Evolutionary conservation across 805 yeast species (phyloP), one percentile per base, ranked within the genome.

Genomic region (Ogataea nonfermentans): DNA sequence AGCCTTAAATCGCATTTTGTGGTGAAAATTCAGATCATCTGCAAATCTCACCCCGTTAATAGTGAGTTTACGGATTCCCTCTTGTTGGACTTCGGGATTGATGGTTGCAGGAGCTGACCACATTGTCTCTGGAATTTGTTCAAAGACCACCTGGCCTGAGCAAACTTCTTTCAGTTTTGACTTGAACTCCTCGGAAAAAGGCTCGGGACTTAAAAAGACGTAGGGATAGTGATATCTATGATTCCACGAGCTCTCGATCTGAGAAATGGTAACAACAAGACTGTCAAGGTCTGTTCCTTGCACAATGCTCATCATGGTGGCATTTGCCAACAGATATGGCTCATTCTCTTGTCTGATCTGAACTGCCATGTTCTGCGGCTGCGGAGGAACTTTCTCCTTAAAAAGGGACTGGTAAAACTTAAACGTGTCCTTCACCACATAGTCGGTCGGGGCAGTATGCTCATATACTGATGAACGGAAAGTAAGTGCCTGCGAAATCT

Each of bases 1-100:
- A 9, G 89, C 77, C 61, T 84, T 89, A 64, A 76, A 88, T 51
- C 96, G 76, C 65, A 95, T 86, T 91, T 87, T 84, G 63, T 84
- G 90, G 57, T 95, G 78, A 65, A 85, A 87, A 9, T 88, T 70
- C 43, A 74, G 78, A 5, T 82, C 74, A 44, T 73, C 83, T 36
- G 95, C 95, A 60, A 84, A 86, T 33, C 82, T 80, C 46, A 84
- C 76, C 48, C 74, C 62, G 48, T 71, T 59, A 26, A 57, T 66
- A 34, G 56, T 63, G 28, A 47, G 39, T 35, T 37, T 48, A 20
- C 41, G 33, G 16, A 47, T 29, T 20, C 49, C 49, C 22, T 44
- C 25, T 28, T 44, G 16, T 23, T 41, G 35, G n/a, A 28, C 35
- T 3, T 61, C 63, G 2, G 46, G 44, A 56, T 83, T 83, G 13